A percentile compares a stretch with the other conserved stretches of the same genome.
Evolutionary conservation across 805 yeast species (phyloP).

Genomic region (Myxozyma kluyveri): DNA sequence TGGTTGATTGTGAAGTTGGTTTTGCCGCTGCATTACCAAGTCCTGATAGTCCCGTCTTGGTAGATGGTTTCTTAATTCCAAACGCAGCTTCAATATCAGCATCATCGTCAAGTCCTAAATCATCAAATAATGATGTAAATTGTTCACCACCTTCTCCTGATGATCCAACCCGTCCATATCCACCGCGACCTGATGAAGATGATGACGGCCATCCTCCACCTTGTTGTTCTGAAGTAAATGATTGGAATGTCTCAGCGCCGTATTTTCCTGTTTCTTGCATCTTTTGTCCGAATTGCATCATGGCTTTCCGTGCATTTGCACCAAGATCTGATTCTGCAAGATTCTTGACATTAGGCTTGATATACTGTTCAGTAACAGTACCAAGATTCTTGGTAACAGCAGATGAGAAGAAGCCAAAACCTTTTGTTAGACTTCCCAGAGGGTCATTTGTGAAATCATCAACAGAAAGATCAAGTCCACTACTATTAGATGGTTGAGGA

Average conservation of each 20-base stretch:
- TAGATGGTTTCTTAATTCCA: slow-evolving; percentile 59
- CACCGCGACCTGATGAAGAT: background rate
- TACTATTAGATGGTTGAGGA: slow-evolving; percentile 22
- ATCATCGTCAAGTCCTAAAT: slow-evolving; percentile 43
- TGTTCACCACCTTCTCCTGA: slow-evolving; percentile 46
- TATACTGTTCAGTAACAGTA: slow-evolving; percentile 83
- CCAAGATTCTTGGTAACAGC: slow-evolving; percentile 77
- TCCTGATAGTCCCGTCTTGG: slow-evolving; percentile 58
- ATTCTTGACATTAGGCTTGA: slow-evolving; percentile 85
- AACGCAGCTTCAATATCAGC: slow-evolving; percentile 59
- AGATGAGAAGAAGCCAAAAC: slow-evolving; percentile 91
- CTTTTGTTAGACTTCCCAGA: slow-evolving; percentile 81
- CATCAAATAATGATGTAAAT: slow-evolving; percentile 51
- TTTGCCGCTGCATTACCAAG: slow-evolving; percentile 5
- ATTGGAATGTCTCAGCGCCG: slow-evolving; percentile 65
- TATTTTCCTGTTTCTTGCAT: slow-evolving; percentile 83
- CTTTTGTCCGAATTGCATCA: slow-evolving; percentile 92
- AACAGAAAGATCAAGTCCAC: slow-evolving; percentile 19
- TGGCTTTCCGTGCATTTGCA: slow-evolving; percentile 82
- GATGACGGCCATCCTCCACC: background rate
- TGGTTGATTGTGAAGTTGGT: slow-evolving; percentile 1
- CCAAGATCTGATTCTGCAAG: slow-evolving; percentile 77
- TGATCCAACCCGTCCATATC: slow-evolving; percentile 11
- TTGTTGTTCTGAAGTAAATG: slow-evolving; percentile 47
- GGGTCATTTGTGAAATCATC: slow-evolving; percentile 63